Evolutionary conservation across 805 yeast genomes (phyloP).

Genomic region (Tetrapisispora fleetii): DNA sequence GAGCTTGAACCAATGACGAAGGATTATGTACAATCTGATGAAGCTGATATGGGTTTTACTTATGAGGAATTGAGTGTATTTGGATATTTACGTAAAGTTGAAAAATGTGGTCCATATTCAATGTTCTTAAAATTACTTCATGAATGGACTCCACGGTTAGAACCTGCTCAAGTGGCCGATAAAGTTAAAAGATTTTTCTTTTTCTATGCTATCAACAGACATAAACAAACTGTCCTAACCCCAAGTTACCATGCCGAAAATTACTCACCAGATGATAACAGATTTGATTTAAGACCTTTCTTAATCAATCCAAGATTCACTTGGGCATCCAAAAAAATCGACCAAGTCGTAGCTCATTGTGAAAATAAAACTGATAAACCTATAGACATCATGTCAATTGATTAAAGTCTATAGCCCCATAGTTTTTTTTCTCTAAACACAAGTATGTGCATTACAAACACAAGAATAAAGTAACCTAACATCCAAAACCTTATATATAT

Average conservation of each 20-base stretch:
- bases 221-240: constrained; percentile 94
- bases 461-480: too few species aligned
- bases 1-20: constrained; percentile 95
- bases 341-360: constrained; percentile 55
- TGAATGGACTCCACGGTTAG: constrained; percentile 79
- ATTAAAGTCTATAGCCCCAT: constrained; percentile 7
- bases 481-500: too few species aligned
- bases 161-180: constrained; percentile 78
- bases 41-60: constrained; percentile 96
- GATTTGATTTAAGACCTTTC: constrained; percentile 95
- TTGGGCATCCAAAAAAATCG: constrained; percentile 86
- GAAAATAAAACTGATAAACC: constrained; percentile 28
- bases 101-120: constrained; percentile 92
- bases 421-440: not conserved
- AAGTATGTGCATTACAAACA: not conserved
- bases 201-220: constrained; percentile 91
- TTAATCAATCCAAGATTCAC: constrained; percentile 81
- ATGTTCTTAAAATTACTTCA: constrained; percentile 86
- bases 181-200: constrained; percentile 90
- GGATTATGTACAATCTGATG: constrained; percentile 90
- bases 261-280: constrained; percentile 94
- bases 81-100: constrained; percentile 84
- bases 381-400: constrained; percentile 26
- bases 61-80: constrained; percentile 87
- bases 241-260: constrained; percentile 98